These are phyloP conservation scores for Porcisia hertigi DNA, from an alignment of 208 protist species.

Conservation along the genomic window DNA sequence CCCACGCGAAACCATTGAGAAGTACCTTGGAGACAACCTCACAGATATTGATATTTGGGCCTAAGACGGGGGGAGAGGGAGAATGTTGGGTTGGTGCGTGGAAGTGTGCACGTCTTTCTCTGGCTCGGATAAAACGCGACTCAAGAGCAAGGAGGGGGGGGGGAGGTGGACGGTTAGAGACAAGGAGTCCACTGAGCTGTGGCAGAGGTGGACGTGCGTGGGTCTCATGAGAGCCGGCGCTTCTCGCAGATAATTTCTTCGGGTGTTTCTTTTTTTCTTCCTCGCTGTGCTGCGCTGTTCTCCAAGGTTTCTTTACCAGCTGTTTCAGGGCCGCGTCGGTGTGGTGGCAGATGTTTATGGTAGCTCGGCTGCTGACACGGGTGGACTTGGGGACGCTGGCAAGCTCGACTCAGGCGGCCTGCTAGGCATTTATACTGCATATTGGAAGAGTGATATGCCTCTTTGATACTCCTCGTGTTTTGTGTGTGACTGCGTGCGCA, in stretches of 20 bases:
- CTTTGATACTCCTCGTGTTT: background rate
- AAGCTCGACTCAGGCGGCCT: background rate
- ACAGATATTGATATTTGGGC: conserved; percentile 89
- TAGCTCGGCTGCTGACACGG: background rate
- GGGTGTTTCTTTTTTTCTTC: background rate
- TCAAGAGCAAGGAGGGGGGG: background rate
- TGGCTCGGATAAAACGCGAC: too few relatives aligned
- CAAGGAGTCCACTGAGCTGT: background rate
- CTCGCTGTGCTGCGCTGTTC: background rate
- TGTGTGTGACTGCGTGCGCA: background rate
- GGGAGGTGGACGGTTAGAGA: too few relatives aligned
- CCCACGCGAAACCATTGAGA: conserved; percentile 72
- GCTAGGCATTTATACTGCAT: background rate
- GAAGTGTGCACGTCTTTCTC: too few relatives aligned
- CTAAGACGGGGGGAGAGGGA: conserved; percentile 26
- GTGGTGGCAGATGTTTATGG: background rate
- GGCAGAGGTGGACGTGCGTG: background rate
- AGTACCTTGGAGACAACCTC: conserved; percentile 83
- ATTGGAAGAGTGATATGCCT: background rate
- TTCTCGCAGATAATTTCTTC: background rate
- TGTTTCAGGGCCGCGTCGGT: background rate
- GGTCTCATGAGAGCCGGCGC: background rate
- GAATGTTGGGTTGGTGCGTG: too few relatives aligned
- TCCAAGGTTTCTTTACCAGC: background rate
- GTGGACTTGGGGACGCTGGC: background rate